Conservation (phyloP, 768 basidiomycete genomes). For the Mycena leptocephala region DNA sequence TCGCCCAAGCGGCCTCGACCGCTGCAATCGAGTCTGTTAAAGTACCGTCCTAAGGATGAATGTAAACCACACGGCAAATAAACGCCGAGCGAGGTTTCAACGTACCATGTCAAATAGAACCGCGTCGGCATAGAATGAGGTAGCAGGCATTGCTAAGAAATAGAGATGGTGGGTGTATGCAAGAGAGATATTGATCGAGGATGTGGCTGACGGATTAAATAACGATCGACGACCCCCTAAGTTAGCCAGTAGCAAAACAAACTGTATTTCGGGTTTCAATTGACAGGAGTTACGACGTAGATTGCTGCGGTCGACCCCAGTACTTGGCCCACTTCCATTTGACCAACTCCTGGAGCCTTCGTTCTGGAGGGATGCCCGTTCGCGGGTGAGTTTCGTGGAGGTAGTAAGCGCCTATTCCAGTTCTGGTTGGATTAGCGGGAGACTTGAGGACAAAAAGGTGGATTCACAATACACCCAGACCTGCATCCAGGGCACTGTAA, state of each 20-base stretch:
- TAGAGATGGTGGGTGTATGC: not conserved
- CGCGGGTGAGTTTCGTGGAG: constrained; percentile 88
- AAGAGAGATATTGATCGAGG: not conserved
- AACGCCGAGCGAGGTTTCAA: constrained; percentile 11
- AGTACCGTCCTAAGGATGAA: constrained; percentile 70
- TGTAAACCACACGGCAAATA: constrained; percentile 39
- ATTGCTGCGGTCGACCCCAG: constrained; percentile 45
- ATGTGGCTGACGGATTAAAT: not conserved
- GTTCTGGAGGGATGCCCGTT: constrained; percentile 69
- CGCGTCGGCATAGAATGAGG: constrained; percentile 68
- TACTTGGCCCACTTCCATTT: constrained; percentile 79
- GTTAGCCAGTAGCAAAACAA: not conserved
- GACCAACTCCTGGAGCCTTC: constrained; percentile 59
- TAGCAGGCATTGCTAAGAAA: constrained; percentile 35
- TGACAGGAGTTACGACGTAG: constrained; percentile 50
- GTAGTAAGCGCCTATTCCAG: constrained; percentile 85
- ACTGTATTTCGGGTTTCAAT: constrained; percentile 64
- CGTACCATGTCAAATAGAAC: constrained; percentile 80
- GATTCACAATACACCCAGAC: constrained; percentile 76
- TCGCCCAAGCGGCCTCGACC: constrained; percentile 84
- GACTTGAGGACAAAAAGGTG: not conserved
- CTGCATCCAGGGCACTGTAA: constrained; percentile 75
- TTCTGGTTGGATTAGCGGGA: constrained; percentile 44
- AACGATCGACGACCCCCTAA: not conserved
- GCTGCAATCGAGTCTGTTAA: constrained; percentile 83